A percentile compares a stretch with the other conserved stretches of the same genome.
Conservation (phyloP, 352 stramenopile species). For the Globisporangium orthogonon region DNA sequence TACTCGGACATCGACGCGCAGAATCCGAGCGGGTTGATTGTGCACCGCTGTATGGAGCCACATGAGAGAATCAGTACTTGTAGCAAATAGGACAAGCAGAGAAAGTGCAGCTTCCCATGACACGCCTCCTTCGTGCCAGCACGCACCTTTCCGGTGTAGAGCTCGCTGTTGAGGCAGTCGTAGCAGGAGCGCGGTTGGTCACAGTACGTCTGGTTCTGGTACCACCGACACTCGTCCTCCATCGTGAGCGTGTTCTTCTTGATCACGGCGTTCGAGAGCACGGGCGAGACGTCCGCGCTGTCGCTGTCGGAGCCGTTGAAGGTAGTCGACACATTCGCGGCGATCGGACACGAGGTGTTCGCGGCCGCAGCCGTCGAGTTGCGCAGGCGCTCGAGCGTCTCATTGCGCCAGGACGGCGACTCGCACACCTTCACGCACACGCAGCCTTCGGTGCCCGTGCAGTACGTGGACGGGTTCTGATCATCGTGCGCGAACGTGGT, state of each 20-base stretch:
- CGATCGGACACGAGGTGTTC: slow-evolving; percentile 23
- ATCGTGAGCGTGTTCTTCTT: slow-evolving; percentile 32
- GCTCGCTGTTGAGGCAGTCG: slow-evolving; percentile 40
- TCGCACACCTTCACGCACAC: slow-evolving; percentile 57
- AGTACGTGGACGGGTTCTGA: slow-evolving; percentile 46
- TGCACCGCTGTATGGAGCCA: slow-evolving; percentile 19
- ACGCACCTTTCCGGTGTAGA: slow-evolving; percentile 16
- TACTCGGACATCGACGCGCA: slow-evolving; percentile 43
- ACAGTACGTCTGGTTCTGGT: slow-evolving; percentile 50
- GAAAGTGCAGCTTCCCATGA: neutral
- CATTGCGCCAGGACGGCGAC: slow-evolving; percentile 30
- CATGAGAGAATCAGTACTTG: no score
- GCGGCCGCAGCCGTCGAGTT: slow-evolving; percentile 12
- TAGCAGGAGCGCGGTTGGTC: slow-evolving; percentile 45
- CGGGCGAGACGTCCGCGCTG: slow-evolving; percentile 1
- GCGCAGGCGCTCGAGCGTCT: slow-evolving; percentile 29
- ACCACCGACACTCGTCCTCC: slow-evolving; percentile 50
- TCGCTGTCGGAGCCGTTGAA: slow-evolving; percentile 12
- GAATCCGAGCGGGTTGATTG: slow-evolving; percentile 47
- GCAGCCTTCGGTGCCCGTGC: slow-evolving; percentile 26
- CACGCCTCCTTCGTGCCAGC: slow-evolving; percentile 5
- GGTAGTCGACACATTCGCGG: slow-evolving; percentile 20
- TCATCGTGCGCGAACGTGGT: slow-evolving; percentile 28
- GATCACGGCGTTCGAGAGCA: neutral
- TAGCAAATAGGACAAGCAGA: no score